Percentiles rank a stretch among this genome's conserved stretches.
Conservation (phyloP, 2,329 filamentous ascomycete species). For the Colletotrichum sp. region DNA sequence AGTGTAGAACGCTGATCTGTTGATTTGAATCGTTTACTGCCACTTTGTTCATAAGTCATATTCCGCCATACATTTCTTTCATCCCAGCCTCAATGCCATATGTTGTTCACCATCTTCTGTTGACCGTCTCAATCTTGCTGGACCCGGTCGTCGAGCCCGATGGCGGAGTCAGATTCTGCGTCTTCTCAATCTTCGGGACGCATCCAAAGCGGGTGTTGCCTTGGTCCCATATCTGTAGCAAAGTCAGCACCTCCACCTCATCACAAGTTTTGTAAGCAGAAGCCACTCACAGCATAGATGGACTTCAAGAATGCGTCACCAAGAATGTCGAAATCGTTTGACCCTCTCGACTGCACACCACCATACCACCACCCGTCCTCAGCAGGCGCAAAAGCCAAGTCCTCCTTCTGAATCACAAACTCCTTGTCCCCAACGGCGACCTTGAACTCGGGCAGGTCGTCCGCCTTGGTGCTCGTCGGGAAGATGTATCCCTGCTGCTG, state of each 20-base stretch:
- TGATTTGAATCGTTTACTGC: not conserved
- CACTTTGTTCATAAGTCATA: not conserved
- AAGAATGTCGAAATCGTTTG: slow-evolving; percentile 14
- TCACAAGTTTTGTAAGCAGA: not conserved
- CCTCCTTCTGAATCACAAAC: slow-evolving; percentile 14
- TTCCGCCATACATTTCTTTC: not conserved
- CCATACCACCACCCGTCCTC: slow-evolving; percentile 13
- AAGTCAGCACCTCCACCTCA: not conserved
- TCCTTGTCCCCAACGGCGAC: slow-evolving; percentile 63
- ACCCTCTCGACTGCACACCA: slow-evolving; percentile 13
- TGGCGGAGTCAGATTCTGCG: not conserved
- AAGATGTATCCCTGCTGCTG: slow-evolving; percentile 36
- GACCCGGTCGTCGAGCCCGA: not conserved
- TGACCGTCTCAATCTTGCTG: not conserved
- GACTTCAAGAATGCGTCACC: slow-evolving; percentile 15
- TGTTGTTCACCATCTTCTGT: not conserved
- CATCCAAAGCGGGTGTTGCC: slow-evolving; percentile 15
- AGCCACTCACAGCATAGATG: slow-evolving; percentile 12
- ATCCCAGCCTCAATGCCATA: rapidly evolving
- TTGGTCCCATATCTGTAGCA: slow-evolving; percentile 11
- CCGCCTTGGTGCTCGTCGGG: slow-evolving; percentile 39
- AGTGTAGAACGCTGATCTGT: not conserved
- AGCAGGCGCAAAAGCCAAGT: slow-evolving; percentile 10
- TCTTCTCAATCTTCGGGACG: slow-evolving; percentile 13
- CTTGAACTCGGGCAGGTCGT: slow-evolving; percentile 47